A percentile compares a stretch with the other conserved stretches of the same genome.
Conservation (phyloP, 1,139 yeast genomes). For the Protomyces gravidus region DNA sequence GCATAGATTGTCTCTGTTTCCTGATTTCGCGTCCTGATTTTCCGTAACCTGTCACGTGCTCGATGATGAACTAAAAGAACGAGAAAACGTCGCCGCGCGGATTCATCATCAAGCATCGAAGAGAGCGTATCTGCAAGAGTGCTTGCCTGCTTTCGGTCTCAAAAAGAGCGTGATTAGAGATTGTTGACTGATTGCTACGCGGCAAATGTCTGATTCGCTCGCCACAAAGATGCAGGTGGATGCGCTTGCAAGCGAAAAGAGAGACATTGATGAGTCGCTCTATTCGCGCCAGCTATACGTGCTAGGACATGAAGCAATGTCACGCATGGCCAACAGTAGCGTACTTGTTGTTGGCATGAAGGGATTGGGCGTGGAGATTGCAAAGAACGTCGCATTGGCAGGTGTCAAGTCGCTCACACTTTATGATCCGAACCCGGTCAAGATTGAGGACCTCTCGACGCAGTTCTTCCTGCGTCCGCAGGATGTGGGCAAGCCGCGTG, state of each 20-base stretch:
- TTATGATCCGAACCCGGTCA: conserved; percentile 72
- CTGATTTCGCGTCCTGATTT: no score
- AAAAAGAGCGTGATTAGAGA: neutral
- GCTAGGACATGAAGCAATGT: conserved; percentile 94
- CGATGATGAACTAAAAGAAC: no score
- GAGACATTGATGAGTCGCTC: conserved; percentile 74
- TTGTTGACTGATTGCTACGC: no score
- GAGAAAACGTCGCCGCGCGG: no score
- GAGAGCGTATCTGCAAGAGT: no score
- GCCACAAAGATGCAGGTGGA: conserved; percentile 34
- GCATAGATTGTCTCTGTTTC: no score
- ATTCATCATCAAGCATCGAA: no score
- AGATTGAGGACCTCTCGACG: conserved; percentile 69
- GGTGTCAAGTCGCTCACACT: conserved; percentile 92
- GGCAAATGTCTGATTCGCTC: conserved; percentile 23
- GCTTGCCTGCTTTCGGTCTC: no score
- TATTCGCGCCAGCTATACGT: conserved; percentile 95
- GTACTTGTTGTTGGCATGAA: conserved; percentile 81
- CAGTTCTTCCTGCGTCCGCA: conserved; percentile 72
- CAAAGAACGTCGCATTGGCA: conserved; percentile 92
- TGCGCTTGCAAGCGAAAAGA: conserved; percentile 27
- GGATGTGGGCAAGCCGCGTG: conserved; percentile 78
- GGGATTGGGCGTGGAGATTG: conserved; percentile 88
- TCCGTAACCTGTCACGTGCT: no score
- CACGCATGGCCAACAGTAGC: conserved; percentile 88